Evolutionary conservation across 345 rosid genomes (phyloP).

Genomic region (Nasturtium officinale): DNA sequence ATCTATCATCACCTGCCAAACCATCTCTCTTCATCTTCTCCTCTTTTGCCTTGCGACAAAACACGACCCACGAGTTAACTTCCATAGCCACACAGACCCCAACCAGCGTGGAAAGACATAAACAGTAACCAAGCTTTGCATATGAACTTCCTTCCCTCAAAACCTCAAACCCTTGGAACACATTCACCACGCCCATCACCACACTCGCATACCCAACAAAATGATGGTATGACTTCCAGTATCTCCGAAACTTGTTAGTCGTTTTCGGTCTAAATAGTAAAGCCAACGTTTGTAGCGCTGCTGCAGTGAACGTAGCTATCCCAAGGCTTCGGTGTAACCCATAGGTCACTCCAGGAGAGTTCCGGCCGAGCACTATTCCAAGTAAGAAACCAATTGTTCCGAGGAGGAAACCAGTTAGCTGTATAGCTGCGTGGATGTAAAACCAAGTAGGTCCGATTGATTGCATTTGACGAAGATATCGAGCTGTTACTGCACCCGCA

Average conservation of each 20-base stretch:
- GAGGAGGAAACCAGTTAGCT: slow-evolving; percentile 56
- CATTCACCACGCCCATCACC: slow-evolving; percentile 92
- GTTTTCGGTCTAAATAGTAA: slow-evolving; percentile 83
- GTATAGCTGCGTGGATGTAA: slow-evolving; percentile 74
- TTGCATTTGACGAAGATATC: slow-evolving; percentile 74
- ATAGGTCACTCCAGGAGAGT: slow-evolving; percentile 70
- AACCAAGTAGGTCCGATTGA: slow-evolving; percentile 86
- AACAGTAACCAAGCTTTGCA: slow-evolving; percentile 69
- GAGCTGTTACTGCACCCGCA: slow-evolving; percentile 63
- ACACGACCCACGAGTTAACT: slow-evolving; percentile 92
- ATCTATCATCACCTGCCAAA: slow-evolving; percentile 39
- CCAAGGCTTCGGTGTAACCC: slow-evolving; percentile 82
- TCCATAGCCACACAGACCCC: slow-evolving; percentile 88
- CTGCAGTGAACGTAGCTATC: slow-evolving; percentile 62
- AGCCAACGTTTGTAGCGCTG: slow-evolving; percentile 75
- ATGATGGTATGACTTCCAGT: slow-evolving; percentile 98
- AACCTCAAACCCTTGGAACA: slow-evolving; percentile 90
- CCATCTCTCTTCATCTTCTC: slow-evolving; percentile 91
- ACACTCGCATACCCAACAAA: slow-evolving; percentile 91
- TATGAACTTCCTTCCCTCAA: slow-evolving; percentile 77
- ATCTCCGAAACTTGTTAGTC: slow-evolving; percentile 79
- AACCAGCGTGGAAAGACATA: slow-evolving; percentile 69
- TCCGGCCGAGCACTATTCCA: slow-evolving; percentile 71
- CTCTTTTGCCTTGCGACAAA: slow-evolving; percentile 89
- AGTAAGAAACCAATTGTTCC: slow-evolving; percentile 76